Evolutionary conservation across 2,329 filamentous ascomycete species (phyloP).

Genomic region (Penicillium paneum): DNA sequence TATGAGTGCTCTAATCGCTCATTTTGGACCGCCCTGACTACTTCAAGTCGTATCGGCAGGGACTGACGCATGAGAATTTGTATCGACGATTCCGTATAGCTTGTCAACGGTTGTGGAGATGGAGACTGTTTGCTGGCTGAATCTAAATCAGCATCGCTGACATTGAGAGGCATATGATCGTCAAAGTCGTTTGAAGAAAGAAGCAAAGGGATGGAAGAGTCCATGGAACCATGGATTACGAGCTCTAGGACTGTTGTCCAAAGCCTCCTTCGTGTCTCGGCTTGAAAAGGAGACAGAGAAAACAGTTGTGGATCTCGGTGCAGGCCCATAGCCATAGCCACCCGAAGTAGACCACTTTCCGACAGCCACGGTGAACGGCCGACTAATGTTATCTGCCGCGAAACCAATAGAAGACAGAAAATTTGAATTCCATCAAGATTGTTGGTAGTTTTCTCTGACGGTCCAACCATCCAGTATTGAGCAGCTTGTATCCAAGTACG

Average conservation of each 20-base stretch:
- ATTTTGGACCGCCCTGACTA: neutral
- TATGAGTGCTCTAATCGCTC: conserved; percentile 1
- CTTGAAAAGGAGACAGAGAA: conserved; percentile 16
- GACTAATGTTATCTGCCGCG: conserved; percentile 28
- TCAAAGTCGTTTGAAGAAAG: conserved; percentile 7
- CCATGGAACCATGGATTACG: conserved; percentile 13
- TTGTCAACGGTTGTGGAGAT: conserved; percentile 9
- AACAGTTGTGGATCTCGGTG: conserved; percentile 28
- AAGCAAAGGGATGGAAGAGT: conserved; percentile 8
- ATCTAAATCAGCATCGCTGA: conserved; percentile 26
- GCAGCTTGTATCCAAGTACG: neutral
- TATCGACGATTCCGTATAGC: conserved; percentile 22
- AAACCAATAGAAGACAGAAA: conserved; percentile 32
- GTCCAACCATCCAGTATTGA: neutral
- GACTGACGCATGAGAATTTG: conserved; percentile 15
- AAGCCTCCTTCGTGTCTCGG: conserved; percentile 15
- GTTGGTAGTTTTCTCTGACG: neutral
- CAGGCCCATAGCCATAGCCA: conserved; percentile 30
- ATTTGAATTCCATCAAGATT: conserved; percentile 9
- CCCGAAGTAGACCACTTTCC: conserved; percentile 21
- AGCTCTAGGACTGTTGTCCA: conserved; percentile 21
- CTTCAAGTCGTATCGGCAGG: neutral
- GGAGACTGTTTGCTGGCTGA: conserved; percentile 14
- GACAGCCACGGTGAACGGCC: conserved; percentile 23
- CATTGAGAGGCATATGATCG: conserved; percentile 20